Evolutionary conservation across 2,329 filamentous ascomycete species (phyloP), one percentile per base, ranked within the genome.

Genomic region (Coleophoma crateriformis): DNA sequence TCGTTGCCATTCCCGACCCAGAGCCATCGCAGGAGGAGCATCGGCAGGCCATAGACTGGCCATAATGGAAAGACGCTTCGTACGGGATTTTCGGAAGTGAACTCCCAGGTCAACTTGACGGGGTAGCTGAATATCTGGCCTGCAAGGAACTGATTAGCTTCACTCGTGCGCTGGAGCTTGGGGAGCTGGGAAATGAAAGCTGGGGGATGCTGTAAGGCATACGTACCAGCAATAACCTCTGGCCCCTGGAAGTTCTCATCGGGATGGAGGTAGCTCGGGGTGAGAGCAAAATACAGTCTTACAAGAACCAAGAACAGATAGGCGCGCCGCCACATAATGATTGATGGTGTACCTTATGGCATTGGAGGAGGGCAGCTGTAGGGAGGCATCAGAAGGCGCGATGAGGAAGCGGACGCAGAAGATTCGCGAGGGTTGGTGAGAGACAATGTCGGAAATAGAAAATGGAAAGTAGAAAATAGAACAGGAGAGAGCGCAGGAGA

Each of bases 161-260:
- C 34, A 20, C 19, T 11, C 14, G 27, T 4, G 33, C 33, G 27
- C 46, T 15, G 42, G 15, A 44, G 19, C 27, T 33, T 27, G 27
- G 27, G 27, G 8, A 27, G 27, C 27, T 27, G 6, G 27, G 27
- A 27, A 27, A 27, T 27, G 27, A 41, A 12, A 13, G 3, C 10
- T n/a, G 33, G 13, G 6, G 33, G 39, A 47, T 39, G 37, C 33
- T 20, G 14, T 33, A 22, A 46, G 33, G 40, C 32, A 41, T 3
- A 45, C 3, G 35, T 81, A 96, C 92, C 92, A 64, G 92, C 91
- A 64, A 97, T 94, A 57, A 97, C 86, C 74, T 99, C 94, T 14
- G 94, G 94, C 34, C 94, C 94, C 72, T 99, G 94, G 64, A 99
- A 99, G 75, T 97, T 94, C 77, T 99, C 94, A 73, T 99, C 94